Base-by-base conservation (phyloP, 1,284 basidiomycete species). In the Cryptococcus jaspeensis region DNA sequence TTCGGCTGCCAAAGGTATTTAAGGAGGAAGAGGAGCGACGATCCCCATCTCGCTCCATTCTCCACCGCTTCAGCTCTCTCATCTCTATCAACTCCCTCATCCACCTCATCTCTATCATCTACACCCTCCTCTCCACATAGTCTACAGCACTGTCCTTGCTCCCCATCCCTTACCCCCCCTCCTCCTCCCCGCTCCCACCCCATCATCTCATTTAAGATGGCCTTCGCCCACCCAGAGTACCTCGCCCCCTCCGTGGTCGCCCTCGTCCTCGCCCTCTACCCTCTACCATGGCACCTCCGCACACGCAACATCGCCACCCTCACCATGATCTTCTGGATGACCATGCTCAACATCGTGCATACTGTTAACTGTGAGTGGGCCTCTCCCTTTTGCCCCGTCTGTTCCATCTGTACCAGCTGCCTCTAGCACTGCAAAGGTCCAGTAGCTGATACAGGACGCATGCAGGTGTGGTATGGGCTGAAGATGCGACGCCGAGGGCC, bases 301-400 rank as follows among this genome's bases (percentile, higher is more conserved):
- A 70, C 66, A 18, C 49, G 65, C 5, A 74, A 74, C 53, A 66
- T 72, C 28, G 71, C 70, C 11, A 73, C 69, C 1, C 40, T 73
- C n/a, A 57, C 64, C 2, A 74, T 74, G 72, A 66, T 69, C 15
- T 71, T 74, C 56, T 74, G 72, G 72, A 71, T 74, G 69, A 61
- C 65, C 1, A 20, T 52, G 13, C 52, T 71, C 23, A 73, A 73
- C 45, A 13, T 66, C 13, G 53, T 66, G 1, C 71, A 74, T 43
- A 68, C 63, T 22, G 60, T 74, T 42, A 72, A 72, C 46, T 60
- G 72, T 71, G 45, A 65, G 69, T n/a, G n/a, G n/a, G n/a, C n/a
- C n/a, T n/a, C n/a, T n/a, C n/a, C n/a, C n/a, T n/a, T 69, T 25
- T 28, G 22, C 45, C 28, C 47, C 16, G 28, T 23, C 20, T 5